Conservation (phyloP, 2,329 filamentous ascomycete species). For the Acephala macrosclerotiorum region DNA sequence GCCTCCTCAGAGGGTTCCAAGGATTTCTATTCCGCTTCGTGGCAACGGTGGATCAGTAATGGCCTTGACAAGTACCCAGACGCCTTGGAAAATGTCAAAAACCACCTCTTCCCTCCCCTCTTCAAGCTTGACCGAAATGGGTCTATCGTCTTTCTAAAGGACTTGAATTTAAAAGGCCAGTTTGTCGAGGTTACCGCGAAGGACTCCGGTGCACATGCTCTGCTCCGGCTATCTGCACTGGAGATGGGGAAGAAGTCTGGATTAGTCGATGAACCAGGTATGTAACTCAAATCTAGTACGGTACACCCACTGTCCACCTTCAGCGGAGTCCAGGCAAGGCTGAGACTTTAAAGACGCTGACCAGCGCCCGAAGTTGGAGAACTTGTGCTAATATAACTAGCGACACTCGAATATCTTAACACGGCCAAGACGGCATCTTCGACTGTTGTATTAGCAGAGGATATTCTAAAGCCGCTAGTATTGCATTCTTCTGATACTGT, state of each 20-base stretch:
- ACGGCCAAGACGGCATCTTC: slow-evolving; percentile 43
- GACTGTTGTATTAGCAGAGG: slow-evolving; percentile 48
- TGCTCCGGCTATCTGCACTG: slow-evolving; percentile 71
- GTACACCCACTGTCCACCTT: too few species aligned
- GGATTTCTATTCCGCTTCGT: slow-evolving; percentile 48
- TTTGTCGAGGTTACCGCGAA: slow-evolving; percentile 53
- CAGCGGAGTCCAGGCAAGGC: too few species aligned
- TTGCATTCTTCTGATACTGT: slow-evolving; percentile 67
- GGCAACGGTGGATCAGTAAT: slow-evolving; percentile 64
- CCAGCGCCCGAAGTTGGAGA: background rate
- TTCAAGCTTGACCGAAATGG: slow-evolving; percentile 64
- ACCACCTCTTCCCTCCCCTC: slow-evolving; percentile 68
- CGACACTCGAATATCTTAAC: slow-evolving; percentile 46
- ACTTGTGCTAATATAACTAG: slow-evolving; percentile 29
- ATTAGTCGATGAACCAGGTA: slow-evolving; percentile 72
- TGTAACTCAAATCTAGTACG: slow-evolving; percentile 30
- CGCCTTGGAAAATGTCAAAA: slow-evolving; percentile 68
- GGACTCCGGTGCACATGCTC: slow-evolving; percentile 59
- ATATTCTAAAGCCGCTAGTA: slow-evolving; percentile 60
- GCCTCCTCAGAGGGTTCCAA: slow-evolving; percentile 45
- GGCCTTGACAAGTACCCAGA: slow-evolving; percentile 56
- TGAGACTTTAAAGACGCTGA: background rate
- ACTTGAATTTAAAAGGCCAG: slow-evolving; percentile 60
- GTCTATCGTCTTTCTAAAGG: slow-evolving; percentile 63
- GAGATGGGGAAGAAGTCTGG: slow-evolving; percentile 76